Conservation (phyloP, 768 basidiomycete species). For the Harrya chromipes region DNA sequence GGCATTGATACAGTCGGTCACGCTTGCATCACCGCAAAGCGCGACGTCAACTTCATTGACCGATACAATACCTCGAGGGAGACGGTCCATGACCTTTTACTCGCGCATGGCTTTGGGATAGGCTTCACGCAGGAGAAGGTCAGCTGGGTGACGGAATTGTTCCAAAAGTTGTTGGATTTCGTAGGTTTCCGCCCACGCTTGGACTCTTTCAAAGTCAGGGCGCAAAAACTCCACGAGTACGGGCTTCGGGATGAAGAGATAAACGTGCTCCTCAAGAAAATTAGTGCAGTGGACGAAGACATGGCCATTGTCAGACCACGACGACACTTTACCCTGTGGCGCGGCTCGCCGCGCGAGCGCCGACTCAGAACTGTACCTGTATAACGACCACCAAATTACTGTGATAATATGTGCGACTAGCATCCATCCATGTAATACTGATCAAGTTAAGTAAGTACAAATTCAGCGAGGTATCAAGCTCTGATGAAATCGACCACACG, state of each 20-base stretch:
- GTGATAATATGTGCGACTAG: constrained; percentile 2
- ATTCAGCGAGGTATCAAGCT: neutral
- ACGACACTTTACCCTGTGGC: constrained; percentile 2
- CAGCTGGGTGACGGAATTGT: constrained; percentile 24
- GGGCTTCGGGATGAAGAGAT: constrained; percentile 25
- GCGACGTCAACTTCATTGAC: constrained; percentile 25
- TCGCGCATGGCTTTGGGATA: constrained; percentile 14
- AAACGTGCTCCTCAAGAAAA: constrained; percentile 15
- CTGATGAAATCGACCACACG: neutral
- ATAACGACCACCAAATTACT: constrained; percentile 5
- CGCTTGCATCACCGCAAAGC: constrained; percentile 35
- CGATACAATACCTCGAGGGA: constrained; percentile 23
- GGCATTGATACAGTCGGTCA: constrained; percentile 27
- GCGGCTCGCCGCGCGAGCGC: constrained; percentile 8
- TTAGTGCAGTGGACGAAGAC: constrained; percentile 22
- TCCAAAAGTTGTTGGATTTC: constrained; percentile 23
- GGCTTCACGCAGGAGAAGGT: constrained; percentile 22
- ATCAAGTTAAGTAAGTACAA: neutral
- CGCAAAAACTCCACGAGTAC: constrained; percentile 27
- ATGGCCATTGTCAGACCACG: constrained; percentile 8
- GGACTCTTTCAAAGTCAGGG: constrained; percentile 20
- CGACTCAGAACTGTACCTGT: constrained; percentile 1
- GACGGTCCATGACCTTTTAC: constrained; percentile 21
- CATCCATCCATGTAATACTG: constrained; percentile 5
- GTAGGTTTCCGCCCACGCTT: constrained; percentile 19